phyloP scores from a whole-genome alignment of 2,329 filamentous ascomycete species.

The Neonectria ditissima region DNA sequence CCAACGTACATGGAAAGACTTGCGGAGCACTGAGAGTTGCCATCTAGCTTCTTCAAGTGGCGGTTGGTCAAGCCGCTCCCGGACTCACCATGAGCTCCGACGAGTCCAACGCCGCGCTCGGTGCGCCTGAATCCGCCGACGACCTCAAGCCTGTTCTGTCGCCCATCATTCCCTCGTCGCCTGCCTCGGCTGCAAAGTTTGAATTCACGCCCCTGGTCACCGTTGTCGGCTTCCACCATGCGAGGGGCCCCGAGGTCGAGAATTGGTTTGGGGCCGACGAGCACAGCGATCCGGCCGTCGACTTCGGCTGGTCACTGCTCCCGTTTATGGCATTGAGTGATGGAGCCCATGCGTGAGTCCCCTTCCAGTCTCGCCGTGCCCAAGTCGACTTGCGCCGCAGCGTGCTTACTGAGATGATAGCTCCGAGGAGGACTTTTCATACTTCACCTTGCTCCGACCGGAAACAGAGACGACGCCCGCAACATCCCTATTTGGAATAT shows the following conservation, averaged over 20 bases:
- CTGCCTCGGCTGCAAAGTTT: constrained; percentile 46
- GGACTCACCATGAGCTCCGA: constrained; percentile 46
- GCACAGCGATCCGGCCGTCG: constrained; percentile 79
- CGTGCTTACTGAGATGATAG: constrained; percentile 62
- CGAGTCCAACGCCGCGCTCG: constrained; percentile 39
- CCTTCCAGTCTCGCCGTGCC: not conserved
- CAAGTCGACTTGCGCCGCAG: not conserved
- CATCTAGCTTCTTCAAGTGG: constrained; percentile 24
- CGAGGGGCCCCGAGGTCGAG: constrained; percentile 91
- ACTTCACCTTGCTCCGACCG: constrained; percentile 88
- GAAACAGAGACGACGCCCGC: constrained; percentile 65
- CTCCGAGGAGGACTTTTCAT: constrained; percentile 95
- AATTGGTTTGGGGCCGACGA: constrained; percentile 85
- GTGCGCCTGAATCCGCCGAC: constrained; percentile 38
- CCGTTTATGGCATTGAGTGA: constrained; percentile 98
- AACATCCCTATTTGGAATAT: constrained; percentile 94
- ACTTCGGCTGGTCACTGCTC: constrained; percentile 90
- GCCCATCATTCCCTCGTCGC: constrained; percentile 48
- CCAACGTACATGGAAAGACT: constrained; percentile 41
- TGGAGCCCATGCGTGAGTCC: constrained; percentile 87
- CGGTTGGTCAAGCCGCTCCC: constrained; percentile 12
- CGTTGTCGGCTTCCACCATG: constrained; percentile 88
- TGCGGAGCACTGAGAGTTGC: constrained; percentile 30
- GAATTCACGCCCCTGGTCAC: constrained; percentile 77
- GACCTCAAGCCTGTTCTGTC: constrained; percentile 48